A percentile compares a stretch with the other conserved stretches of the same genome.
phyloP scores from a whole-genome alignment of 768 basidiomycete genomes.

The Phylloporus sp. region DNA sequence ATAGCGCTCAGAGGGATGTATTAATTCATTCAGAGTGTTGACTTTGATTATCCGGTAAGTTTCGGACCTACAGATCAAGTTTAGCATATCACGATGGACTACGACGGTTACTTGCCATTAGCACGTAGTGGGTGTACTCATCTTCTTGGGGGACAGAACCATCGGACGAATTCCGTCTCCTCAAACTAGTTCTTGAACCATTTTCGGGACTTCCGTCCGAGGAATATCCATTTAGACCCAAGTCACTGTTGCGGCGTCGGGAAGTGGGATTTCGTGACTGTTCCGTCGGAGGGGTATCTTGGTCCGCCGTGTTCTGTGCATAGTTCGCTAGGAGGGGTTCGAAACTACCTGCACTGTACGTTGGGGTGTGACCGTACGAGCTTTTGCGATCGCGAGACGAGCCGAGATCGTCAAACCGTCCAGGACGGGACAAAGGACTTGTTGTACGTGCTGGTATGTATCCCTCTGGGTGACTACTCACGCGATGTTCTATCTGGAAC shows the following conservation, averaged over 20 bases:
- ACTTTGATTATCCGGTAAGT: constrained; percentile 45
- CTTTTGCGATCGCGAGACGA: constrained; percentile 30
- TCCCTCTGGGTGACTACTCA: constrained; percentile 27
- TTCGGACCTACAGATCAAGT: constrained; percentile 45
- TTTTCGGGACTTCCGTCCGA: constrained; percentile 26
- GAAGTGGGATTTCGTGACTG: constrained; percentile 30
- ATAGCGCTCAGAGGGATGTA: neutral
- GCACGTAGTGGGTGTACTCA: constrained; percentile 53
- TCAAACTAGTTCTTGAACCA: constrained; percentile 21
- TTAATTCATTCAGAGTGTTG: constrained; percentile 24
- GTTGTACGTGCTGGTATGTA: constrained; percentile 47
- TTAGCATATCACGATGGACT: constrained; percentile 8
- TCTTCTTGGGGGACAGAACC: constrained; percentile 41
- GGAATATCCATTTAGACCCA: constrained; percentile 5
- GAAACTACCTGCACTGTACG: constrained; percentile 53
- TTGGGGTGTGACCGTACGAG: constrained; percentile 41
- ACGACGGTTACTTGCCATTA: constrained; percentile 41
- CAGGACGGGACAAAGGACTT: constrained; percentile 40
- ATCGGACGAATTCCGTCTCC: constrained; percentile 19
- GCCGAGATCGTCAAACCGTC: constrained; percentile 19
- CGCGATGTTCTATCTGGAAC: constrained; percentile 24
- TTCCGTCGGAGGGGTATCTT: constrained; percentile 14
- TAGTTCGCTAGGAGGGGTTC: constrained; percentile 57
- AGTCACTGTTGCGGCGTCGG: constrained; percentile 1
- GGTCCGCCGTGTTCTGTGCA: constrained; percentile 26